Evolutionary conservation across 768 basidiomycete species (phyloP), one percentile per base, ranked within the genome.

Genomic region (Pluteus cervinus): DNA sequence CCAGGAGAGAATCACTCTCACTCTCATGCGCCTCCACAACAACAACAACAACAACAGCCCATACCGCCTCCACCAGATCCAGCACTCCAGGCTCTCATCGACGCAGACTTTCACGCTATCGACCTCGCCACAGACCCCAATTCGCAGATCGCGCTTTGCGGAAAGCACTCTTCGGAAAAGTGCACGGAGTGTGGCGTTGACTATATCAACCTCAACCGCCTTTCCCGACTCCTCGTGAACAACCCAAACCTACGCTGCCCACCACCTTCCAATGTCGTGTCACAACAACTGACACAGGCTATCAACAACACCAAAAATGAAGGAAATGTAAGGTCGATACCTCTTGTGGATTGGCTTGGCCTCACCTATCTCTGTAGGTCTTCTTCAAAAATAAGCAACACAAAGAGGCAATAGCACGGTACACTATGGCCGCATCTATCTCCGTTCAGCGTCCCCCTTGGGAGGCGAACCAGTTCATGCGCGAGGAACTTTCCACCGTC

Each of bases 401-500:
- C 52, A 65, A 60, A 8, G 71, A 79, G 35, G 90, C 94, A 2
- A 77, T 93, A 44, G 63, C 74, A 43, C 74, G 79, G 24, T 98
- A 98, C 62, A 81, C 77, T 14, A 72, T 78, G 42, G 87, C 90
- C 24, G 80, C 84, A 7, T 70, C 71, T 44, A 68, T 90, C 24
- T 90, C 91, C 1, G 61, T 79, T 1, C 81, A 86, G 45, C 76
- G 94, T 17, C 84, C 90, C 2, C 80, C 86, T 25, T 97, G 93
- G 87, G 94, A 98, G 55, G 66, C 75, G n/a, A 79, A 81, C 39
- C 73, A 75, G 22, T 54, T 88, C 45, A 76, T 87, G 63, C 77
- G 88, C 40, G 96, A 99, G 47, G 96, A 99, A 52, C 73, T 96
- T 32, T 84, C 88, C 9, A 84, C 89, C 20, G 74, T 90, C 44